Evolutionary conservation across 2,329 filamentous ascomycete genomes (phyloP).

Genomic region (Colletotrichum trifolii): DNA sequence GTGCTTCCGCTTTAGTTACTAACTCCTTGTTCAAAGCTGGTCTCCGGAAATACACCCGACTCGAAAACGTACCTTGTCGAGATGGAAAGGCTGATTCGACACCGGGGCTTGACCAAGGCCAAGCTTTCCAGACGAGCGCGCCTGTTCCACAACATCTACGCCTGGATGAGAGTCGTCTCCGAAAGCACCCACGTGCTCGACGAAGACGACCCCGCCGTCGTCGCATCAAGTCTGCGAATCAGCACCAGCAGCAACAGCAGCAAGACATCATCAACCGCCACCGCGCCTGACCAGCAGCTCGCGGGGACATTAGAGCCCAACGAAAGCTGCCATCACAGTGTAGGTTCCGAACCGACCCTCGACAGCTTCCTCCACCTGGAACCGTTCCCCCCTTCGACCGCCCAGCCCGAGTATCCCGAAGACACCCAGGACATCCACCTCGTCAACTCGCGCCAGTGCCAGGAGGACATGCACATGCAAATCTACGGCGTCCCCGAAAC

Average conservation of each 20-base stretch:
- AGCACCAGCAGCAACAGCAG: too few relatives aligned
- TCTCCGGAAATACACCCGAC: conserved; percentile 12
- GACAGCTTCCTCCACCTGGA: conserved; percentile 17
- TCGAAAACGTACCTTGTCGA: background rate
- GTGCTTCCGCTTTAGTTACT: too few relatives aligned
- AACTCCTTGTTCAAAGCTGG: background rate
- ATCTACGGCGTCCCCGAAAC: conserved; percentile 14
- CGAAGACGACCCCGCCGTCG: background rate
- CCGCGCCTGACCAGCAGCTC: background rate
- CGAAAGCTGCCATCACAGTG: background rate
- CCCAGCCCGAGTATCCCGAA: background rate
- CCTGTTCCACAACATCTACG: conserved; percentile 11
- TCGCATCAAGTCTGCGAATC: background rate
- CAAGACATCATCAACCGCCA: background rate
- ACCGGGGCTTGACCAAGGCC: background rate
- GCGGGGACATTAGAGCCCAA: background rate
- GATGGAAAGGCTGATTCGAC: conserved; percentile 9
- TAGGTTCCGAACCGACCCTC: background rate
- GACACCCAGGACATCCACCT: conserved; percentile 11
- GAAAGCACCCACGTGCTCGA: conserved; percentile 16
- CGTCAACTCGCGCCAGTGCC: background rate
- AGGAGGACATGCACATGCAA: conserved; percentile 8
- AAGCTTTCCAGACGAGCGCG: conserved; percentile 5
- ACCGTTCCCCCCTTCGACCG: background rate
- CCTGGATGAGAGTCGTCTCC: conserved; percentile 11